phyloP scores from a whole-genome alignment of 139 green algal genomes.

The Astrephomene gubernaculifera region DNA sequence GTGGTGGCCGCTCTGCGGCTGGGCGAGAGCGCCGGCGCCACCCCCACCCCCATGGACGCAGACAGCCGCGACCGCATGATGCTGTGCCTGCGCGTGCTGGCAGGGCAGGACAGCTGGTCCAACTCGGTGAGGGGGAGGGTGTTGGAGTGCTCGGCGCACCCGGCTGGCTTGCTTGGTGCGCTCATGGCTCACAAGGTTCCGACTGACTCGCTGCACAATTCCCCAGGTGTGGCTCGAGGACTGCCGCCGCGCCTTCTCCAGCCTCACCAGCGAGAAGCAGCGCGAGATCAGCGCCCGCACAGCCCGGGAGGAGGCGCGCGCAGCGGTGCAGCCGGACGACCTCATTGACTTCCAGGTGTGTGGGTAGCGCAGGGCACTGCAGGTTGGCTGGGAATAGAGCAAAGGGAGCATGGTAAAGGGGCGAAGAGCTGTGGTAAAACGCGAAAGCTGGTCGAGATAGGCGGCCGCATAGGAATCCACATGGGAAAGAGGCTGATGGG shows the following conservation, averaged over 20 bases:
- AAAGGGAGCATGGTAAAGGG: no score
- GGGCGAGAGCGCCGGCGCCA: constrained; percentile 64
- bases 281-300: constrained; percentile 73
- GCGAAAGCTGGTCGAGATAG: no score
- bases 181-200: no score
- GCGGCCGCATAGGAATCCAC: no score
- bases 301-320: constrained; percentile 28
- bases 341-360: constrained; percentile 63
- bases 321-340: constrained; percentile 68
- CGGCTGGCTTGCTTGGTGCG: no score
- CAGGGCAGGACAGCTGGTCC: constrained; percentile 46
- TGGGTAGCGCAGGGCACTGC: no score
- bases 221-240: constrained; percentile 84
- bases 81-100: constrained; percentile 78
- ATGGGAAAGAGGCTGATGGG: no score
- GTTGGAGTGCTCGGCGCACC: no score
- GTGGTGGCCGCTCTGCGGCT: constrained; percentile 90
- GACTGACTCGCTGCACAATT: no score
- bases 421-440: no score
- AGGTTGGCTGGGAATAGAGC: no score
- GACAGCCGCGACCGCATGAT: constrained; percentile 89
- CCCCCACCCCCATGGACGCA: constrained; percentile 73
- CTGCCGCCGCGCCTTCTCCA: constrained; percentile 81
- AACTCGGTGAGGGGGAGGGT: constrained; percentile 44
- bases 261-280: constrained; percentile 78